Evolutionary conservation across 805 yeast genomes (phyloP).

Genomic region (Wickerhamomyces kurtzmanii): DNA sequence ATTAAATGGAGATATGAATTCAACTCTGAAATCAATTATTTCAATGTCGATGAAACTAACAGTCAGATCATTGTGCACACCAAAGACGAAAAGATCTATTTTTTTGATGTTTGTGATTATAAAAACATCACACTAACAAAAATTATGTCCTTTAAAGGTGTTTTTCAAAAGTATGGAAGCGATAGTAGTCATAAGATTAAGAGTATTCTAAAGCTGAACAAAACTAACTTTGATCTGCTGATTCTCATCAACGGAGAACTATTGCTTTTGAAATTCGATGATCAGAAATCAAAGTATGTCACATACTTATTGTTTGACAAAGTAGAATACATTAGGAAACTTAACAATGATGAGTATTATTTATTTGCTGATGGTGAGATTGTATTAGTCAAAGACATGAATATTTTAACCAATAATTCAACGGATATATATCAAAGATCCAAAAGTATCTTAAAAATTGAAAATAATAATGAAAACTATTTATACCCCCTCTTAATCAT

Average conservation of each 20-base stretch:
- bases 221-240: constrained; percentile 14
- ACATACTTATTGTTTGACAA: constrained; percentile 13
- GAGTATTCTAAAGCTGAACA: constrained; percentile 3
- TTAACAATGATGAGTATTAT: constrained; percentile 17
- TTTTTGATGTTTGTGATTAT: constrained; percentile 12
- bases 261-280: constrained; percentile 7
- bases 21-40: constrained; percentile 6
- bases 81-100: constrained; percentile 9
- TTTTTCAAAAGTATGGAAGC: constrained; percentile 3
- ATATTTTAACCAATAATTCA: constrained; percentile 4
- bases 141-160: constrained; percentile 8
- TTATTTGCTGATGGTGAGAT: constrained; percentile 29
- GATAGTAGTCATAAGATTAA: constrained; percentile 9
- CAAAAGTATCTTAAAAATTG: constrained; percentile 14
- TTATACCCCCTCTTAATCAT: constrained; percentile 17
- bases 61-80: constrained; percentile 13
- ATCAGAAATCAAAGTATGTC: constrained; percentile 2
- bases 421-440: constrained; percentile 5
- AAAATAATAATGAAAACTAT: constrained; percentile 16
- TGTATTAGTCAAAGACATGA: constrained; percentile 12
- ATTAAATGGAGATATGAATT: constrained; percentile 21
- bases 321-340: constrained; percentile 15
- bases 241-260: constrained; percentile 16
- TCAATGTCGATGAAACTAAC: constrained; percentile 9
- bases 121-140: constrained; percentile 12